These are phyloP conservation scores for Prototheca wickerhamii DNA, from an alignment of 163 green algal genomes.

Conservation along the genomic window DNA sequence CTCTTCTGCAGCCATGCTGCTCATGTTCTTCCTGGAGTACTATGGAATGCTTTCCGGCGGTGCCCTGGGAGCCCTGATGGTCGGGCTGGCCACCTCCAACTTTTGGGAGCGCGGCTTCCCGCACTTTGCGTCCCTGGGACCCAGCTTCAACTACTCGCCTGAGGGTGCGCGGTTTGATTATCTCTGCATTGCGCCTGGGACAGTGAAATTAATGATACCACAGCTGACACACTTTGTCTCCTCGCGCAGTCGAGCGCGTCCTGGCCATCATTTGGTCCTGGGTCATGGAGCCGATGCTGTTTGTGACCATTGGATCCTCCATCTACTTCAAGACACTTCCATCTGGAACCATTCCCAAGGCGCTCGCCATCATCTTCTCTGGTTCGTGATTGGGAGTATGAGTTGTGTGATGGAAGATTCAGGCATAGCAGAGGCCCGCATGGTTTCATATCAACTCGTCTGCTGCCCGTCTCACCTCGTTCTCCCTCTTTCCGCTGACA, in stretches of 20 bases:
- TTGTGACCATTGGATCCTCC: slow-evolving; percentile 63
- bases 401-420: too few relatives aligned
- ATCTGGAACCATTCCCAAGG: slow-evolving; percentile 45
- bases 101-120: slow-evolving; percentile 49
- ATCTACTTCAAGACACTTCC: slow-evolving; percentile 53
- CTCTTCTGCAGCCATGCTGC: slow-evolving; percentile 29
- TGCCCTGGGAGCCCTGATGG: slow-evolving; percentile 50
- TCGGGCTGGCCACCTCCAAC: slow-evolving; percentile 54
- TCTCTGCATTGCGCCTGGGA: neutral
- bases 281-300: slow-evolving; percentile 71
- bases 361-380: slow-evolving; percentile 46
- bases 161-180: slow-evolving; percentile 16
- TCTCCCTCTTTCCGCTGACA: slow-evolving; percentile 15
- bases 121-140: slow-evolving; percentile 11
- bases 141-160: slow-evolving; percentile 17
- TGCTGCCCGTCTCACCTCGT: too few relatives aligned
- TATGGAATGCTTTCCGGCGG: slow-evolving; percentile 54
- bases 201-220: neutral
- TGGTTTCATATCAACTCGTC: too few relatives aligned
- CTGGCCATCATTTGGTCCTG: slow-evolving; percentile 52
- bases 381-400: slow-evolving; percentile 4
- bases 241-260: slow-evolving; percentile 30
- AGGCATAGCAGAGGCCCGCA: too few relatives aligned
- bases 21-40: slow-evolving; percentile 67
- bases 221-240: neutral